Evolutionary conservation across 2,329 filamentous ascomycete species (phyloP).

Genomic region (Cytospora piceae): DNA sequence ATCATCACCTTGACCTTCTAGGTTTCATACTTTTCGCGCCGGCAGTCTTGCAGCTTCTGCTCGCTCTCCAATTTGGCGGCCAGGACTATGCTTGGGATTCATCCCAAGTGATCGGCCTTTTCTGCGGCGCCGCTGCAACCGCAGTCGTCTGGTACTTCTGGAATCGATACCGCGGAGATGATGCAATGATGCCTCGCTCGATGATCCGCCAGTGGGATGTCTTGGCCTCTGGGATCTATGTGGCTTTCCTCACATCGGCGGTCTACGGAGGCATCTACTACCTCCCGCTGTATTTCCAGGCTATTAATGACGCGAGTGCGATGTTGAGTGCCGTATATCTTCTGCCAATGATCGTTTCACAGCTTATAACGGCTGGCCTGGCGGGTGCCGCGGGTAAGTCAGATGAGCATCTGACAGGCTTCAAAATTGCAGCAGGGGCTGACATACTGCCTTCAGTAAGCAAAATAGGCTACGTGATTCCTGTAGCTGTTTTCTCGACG

Average conservation of each 20-base stretch:
- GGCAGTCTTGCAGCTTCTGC: constrained; percentile 49
- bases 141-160: constrained; percentile 6
- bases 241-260: neutral
- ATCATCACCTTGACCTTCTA: constrained; percentile 56
- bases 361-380: neutral
- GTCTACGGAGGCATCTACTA: neutral
- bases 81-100: constrained; percentile 46
- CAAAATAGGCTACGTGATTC: neutral
- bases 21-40: constrained; percentile 52
- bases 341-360: neutral
- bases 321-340: constrained; percentile 10
- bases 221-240: neutral
- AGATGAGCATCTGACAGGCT: too few relatives aligned
- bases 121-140: constrained; percentile 32
- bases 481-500: neutral
- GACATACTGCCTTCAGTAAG: neutral
- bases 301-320: neutral
- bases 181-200: constrained; percentile 2
- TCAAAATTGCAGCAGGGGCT: too few relatives aligned
- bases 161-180: constrained; percentile 6
- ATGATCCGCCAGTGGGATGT: neutral
- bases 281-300: constrained; percentile 22
- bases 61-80: constrained; percentile 51
- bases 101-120: constrained; percentile 44
- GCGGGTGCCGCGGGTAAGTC: constrained; percentile 6